Base-by-base conservation (phyloP, 2,329 filamentous ascomycete genomes). In the Neonectria faginata region DNA sequence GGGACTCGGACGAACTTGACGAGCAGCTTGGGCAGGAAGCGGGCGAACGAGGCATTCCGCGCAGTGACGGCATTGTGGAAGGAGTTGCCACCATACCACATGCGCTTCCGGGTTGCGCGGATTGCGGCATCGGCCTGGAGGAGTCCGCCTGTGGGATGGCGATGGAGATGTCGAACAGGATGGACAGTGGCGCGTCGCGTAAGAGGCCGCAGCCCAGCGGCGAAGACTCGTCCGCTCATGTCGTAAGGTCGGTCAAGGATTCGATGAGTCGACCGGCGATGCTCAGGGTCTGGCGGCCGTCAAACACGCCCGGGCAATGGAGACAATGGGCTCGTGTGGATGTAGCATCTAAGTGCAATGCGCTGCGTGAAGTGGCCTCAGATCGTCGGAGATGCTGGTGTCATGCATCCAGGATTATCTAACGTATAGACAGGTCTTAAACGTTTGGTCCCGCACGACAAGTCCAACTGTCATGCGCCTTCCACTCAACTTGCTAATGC, bases 1-100 rank as follows among this genome's bases (percentile, higher is more conserved):
- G 96, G 96, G 59, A 97, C 84, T 61, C 94, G 89, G 39, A 90
- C 86, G 72, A 99, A 91, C 82, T 97, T 99, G 75, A 96, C 81
- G n/a, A 96, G 89, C 55, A 99, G 85, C 77, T 93, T 95, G 2
- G 97, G 97, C 33, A 99, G 82, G 65, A 90, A 84, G 53, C 89
- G 83, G 47, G 80, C 86, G 72, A 90, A 91, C 7, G 88, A 91
- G 25, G 84, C 88, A 77, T 90, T 91, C 61, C 89, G 85, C 10
- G 85, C 84, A 52, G 84, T 82, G 51, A 91, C 88, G 41, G 87
- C 86, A 83, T 97, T 97, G 79, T 97, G 94, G 71, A 97, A 93
- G 22, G 90, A 87, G 75, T 93, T 96, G 55, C 91, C 92, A 12
- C 90, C 84, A n/a, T 92, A 90, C 91, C 92, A 96, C 78, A 90